A percentile compares a stretch with the other conserved stretches of the same genome.
These are phyloP conservation scores for Coffea eugenioides DNA, from an alignment of 257 asterid genomes.

Conservation along the genomic window DNA sequence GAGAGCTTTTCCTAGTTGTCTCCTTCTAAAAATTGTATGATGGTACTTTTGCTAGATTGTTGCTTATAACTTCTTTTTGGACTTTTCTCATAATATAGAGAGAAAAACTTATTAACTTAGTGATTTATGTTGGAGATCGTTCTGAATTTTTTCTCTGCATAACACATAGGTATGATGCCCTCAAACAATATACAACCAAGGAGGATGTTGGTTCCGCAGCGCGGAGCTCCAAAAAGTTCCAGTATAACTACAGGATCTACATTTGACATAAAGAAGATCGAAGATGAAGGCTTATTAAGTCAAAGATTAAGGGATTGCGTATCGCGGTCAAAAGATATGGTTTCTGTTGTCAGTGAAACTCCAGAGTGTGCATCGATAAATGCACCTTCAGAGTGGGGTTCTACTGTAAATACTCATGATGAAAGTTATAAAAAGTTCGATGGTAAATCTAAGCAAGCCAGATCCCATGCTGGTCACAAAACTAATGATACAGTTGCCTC, in stretches of 20 bases:
- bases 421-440: conserved; percentile 37
- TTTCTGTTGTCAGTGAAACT: conserved; percentile 36
- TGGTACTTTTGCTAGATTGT: not conserved
- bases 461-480: conserved; percentile 31
- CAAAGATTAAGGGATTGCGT: conserved; percentile 30
- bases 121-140: conserved; percentile 4
- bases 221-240: conserved; percentile 48
- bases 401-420: conserved; percentile 42
- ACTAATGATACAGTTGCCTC: conserved; percentile 41
- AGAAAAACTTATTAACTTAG: not conserved
- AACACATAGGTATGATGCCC: conserved; percentile 51
- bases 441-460: conserved; percentile 42
- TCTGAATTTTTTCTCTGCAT: conserved; percentile 10
- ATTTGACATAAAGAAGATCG: conserved; percentile 30
- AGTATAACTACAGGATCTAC: conserved; percentile 30
- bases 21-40: not conserved
- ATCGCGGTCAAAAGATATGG: conserved; percentile 34
- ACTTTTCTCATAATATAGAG: conserved; percentile 8
- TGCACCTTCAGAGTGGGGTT: conserved; percentile 61
- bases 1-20: too few relatives aligned
- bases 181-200: conserved; percentile 57
- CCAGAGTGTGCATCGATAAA: conserved; percentile 56
- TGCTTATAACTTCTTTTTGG: not conserved
- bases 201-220: conserved; percentile 56
- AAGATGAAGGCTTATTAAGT: conserved; percentile 37